Evolutionary conservation across 257 asterid genomes (phyloP), one percentile per base, ranked within the genome.

Genomic region (Scutellaria minor): DNA sequence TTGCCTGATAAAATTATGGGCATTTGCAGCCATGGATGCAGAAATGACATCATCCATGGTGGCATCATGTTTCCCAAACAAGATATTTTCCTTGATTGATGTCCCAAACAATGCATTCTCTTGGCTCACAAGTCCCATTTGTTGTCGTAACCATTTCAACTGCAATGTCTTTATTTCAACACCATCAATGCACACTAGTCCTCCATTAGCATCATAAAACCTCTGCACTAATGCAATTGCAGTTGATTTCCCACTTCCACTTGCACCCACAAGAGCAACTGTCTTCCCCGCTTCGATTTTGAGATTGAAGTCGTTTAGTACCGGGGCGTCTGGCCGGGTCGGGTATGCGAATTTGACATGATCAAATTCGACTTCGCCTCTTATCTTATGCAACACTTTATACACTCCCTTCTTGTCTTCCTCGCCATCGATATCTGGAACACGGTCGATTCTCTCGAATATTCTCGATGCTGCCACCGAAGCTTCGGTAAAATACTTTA

Each of bases 171-270:
- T 79, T 55, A 90, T 90, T 47, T 92, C 96, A 2, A 77, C 88
- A 0, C 95, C 92, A 76, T 90, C 98, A 31, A 92, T 51, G 7
- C 89, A 57, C n/a, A 92, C 82, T 1, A 44, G 7, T 31, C 98
- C 98, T 47, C 75, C 73, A 52, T 3, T 77, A 0, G 89, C 84
- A 65, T 92, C 98, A 56, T 92, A 92, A 53, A 90, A 92, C 8
- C 98, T 60, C 50, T 92, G 98, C 0, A 90, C 77, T 62, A 92
- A 55, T 1, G 98, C 84, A 27, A 92, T 84, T 2, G 82, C 91
- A 0, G 98, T 92, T 1, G 98, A 92, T 81, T 92, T 92, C 13
- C 98, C 98, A 48, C 97, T 88, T 1, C 98, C 98, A 15, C 98
- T 92, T 1, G 97, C 87, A 2, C 98, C 98, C 13, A 92, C 97